Evolutionary conservation across 805 yeast genomes (phyloP), one percentile per base, ranked within the genome.

Genomic region (Starmerella floricola): DNA sequence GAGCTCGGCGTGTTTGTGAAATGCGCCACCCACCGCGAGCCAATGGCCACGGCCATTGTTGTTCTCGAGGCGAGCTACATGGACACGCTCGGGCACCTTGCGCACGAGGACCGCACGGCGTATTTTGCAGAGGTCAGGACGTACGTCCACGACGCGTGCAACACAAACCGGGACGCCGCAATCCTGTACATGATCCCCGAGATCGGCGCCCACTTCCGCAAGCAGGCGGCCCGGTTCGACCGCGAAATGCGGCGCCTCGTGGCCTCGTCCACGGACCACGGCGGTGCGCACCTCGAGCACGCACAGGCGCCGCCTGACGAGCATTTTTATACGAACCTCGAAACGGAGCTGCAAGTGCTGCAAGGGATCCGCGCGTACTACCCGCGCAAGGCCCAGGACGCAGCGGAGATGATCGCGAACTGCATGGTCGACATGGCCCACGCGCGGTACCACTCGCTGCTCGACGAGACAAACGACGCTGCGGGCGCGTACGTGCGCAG

Each of bases 361-460:
- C 38, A 47, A 21, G 40, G 30, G 13, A 19, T 48, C 11, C 39
- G 40, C 19, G 41, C 45, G 1, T 17, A 15, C 20, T 48, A 48
- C 23, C 48, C 52, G 11, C 47, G 48, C 10, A 40, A 35, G 10
- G 18, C 12, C 12, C 26, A 20, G 13, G 52, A 48, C 16, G 46
- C 40, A 6, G 41, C 37, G 8, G 52, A 48, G 24, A 27, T 41
- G 38, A 26, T 48, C 6, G 50, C 46, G 12, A 48, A 48, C 26
- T 41, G 44, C 29, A 16, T 47, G 3, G 28, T 48, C 8, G 52
- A 48, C 29, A 15, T 40, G 21, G 50, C 48, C 18, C 30, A 28
- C n/a, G 16, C 41, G 20, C 40, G 52, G 11, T 48, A 48, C 40
- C 31, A 35, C 10, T 11, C 30, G 20, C 34, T 23, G 12, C n/a